A percentile compares a stretch with the other conserved stretches of the same genome.
phyloP scores from a whole-genome alignment of 805 yeast genomes.

The Diddensiella caesifluorescens region DNA sequence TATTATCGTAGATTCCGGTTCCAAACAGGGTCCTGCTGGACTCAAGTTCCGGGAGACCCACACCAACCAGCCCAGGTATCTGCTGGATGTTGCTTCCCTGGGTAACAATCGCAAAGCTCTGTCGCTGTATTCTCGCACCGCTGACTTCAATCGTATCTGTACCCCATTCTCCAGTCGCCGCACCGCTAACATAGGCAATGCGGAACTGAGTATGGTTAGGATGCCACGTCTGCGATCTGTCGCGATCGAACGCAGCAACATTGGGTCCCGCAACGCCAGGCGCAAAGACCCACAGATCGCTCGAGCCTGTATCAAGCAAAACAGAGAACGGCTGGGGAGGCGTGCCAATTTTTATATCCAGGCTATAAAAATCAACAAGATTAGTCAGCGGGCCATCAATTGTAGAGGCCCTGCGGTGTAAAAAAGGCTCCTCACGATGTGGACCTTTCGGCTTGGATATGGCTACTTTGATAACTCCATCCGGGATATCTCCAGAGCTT shows the following conservation, averaged over 20 bases:
- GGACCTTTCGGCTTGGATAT: background rate
- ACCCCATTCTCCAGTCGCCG: constrained; percentile 18
- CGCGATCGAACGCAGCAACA: constrained; percentile 5
- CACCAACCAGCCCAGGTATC: constrained; percentile 30
- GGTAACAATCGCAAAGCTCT: constrained; percentile 74
- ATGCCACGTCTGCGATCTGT: constrained; percentile 7
- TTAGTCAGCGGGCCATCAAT: constrained; percentile 6
- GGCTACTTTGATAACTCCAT: constrained; percentile 4
- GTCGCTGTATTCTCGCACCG: constrained; percentile 26
- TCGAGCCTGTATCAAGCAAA: constrained; percentile 62
- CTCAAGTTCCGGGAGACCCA: constrained; percentile 32
- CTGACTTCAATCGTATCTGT: constrained; percentile 12
- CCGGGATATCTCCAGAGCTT: too few species aligned
- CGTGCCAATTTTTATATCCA: constrained; percentile 46
- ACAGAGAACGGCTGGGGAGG: constrained; percentile 47
- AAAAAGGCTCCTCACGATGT: background rate
- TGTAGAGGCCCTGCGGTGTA: constrained; percentile 2
- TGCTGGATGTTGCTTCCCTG: constrained; percentile 58
- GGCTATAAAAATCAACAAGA: constrained; percentile 14
- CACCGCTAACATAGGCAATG: constrained; percentile 13
- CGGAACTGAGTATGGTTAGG: constrained; percentile 11
- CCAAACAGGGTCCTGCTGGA: constrained; percentile 21
- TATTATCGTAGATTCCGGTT: constrained; percentile 43
- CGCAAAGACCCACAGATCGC: constrained; percentile 53
- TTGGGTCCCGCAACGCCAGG: constrained; percentile 4